Evolutionary conservation across 345 rosid species (phyloP).

Genomic region (Eucalyptus cloeziana): DNA sequence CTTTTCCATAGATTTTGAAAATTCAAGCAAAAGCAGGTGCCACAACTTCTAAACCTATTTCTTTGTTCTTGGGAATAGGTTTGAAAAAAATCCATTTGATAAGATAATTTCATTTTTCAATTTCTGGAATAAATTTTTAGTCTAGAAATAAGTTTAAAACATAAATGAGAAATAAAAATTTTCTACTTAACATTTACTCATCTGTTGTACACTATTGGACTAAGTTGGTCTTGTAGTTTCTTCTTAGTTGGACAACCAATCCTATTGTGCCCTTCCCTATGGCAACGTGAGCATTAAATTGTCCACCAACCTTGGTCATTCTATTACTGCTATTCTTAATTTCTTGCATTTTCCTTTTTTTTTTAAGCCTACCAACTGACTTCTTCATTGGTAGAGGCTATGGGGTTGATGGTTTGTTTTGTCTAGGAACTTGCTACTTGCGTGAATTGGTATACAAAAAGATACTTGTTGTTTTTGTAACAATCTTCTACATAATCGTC

Average conservation of each 20-base stretch:
- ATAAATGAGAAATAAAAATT: no score
- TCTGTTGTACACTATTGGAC: no score
- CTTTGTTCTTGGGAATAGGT: background rate
- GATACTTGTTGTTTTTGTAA: no score
- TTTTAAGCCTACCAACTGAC: background rate
- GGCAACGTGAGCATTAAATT: background rate
- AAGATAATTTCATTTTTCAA: no score
- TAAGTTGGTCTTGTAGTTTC: no score
- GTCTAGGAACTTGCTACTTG: no score
- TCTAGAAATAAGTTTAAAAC: fast-evolving
- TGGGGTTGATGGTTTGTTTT: background rate
- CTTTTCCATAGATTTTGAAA: fast-evolving
- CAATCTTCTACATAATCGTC: no score
- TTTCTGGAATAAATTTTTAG: no score
- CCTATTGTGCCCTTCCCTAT: background rate
- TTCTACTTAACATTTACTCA: no score
- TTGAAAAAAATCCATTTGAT: background rate
- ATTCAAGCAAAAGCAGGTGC: fast-evolving
- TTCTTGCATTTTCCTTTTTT: background rate
- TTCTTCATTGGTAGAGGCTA: no score
- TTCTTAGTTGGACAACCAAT: background rate
- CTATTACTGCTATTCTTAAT: background rate
- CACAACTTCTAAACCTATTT: no score
- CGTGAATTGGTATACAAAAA: background rate
- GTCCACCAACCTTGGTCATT: background rate